Conservation (phyloP, 352 stramenopile species). For the Pythium plurisporium region DNA sequence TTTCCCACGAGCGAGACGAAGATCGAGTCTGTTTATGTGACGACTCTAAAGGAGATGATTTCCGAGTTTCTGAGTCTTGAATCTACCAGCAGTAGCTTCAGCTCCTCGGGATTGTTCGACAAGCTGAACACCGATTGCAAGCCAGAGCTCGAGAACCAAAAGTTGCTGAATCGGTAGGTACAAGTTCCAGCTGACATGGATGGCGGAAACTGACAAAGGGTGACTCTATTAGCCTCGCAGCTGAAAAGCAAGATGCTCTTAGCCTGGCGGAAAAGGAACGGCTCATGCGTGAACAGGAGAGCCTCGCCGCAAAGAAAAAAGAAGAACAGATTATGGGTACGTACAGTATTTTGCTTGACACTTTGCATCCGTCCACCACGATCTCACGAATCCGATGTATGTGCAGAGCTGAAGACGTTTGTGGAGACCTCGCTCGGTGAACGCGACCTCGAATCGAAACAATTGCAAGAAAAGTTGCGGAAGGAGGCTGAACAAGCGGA, state of each 20-base stretch:
- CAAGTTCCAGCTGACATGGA: neutral
- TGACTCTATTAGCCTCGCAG: conserved; percentile 36
- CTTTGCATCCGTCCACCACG: no score
- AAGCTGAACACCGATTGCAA: conserved; percentile 58
- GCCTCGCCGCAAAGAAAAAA: conserved; percentile 37
- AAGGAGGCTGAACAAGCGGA: conserved; percentile 53
- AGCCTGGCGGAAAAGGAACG: conserved; percentile 55
- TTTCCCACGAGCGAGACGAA: conserved; percentile 62
- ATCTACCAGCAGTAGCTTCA: conserved; percentile 40
- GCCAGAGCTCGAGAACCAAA: conserved; percentile 62
- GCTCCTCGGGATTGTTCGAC: conserved; percentile 42
- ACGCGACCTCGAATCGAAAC: conserved; percentile 64
- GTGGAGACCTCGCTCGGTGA: conserved; percentile 63
- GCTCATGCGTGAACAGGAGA: conserved; percentile 54
- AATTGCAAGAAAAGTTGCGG: conserved; percentile 52
- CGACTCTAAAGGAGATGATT: conserved; percentile 52
- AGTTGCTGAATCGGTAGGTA: conserved; percentile 57
- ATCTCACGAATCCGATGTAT: neutral
- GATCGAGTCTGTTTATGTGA: conserved; percentile 57
- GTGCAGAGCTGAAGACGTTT: conserved; percentile 47
- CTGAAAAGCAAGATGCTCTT: conserved; percentile 64
- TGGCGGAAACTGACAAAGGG: neutral
- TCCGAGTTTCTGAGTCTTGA: conserved; percentile 53
- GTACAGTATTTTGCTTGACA: no score
- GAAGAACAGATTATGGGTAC: conserved; percentile 61